A percentile compares a stretch with the other conserved stretches of the same genome.
Conservation (phyloP, 345 rosid species). For the Rhodamnia argentea region DNA sequence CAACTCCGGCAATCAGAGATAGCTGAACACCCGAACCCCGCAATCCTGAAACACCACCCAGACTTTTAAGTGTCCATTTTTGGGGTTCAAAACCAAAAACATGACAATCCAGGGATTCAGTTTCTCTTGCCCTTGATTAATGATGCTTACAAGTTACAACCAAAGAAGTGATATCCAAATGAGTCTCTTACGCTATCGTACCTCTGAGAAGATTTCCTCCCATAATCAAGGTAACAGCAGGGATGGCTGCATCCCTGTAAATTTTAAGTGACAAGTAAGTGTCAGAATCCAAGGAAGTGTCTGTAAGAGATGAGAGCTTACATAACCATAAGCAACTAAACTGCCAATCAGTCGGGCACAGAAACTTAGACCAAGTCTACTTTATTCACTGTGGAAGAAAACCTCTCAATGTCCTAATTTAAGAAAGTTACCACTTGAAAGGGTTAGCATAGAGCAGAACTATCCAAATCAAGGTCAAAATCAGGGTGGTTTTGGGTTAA, state of each 20-base stretch:
- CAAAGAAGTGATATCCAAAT: neutral
- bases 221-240: constrained; percentile 24
- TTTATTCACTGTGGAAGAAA: neutral
- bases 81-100: too few relatives aligned
- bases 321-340: neutral
- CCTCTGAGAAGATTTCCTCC: constrained; percentile 42
- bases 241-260: constrained; percentile 35
- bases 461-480: neutral
- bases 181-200: neutral
- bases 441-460: neutral
- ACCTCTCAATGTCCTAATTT: neutral
- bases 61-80: neutral
- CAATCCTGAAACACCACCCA: constrained; percentile 20
- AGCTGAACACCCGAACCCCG: constrained; percentile 11
- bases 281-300: neutral
- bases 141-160: neutral
- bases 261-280: neutral
- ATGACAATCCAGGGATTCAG: neutral
- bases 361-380: neutral
- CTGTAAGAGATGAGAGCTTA: neutral
- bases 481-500: neutral
- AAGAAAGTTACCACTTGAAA: neutral
- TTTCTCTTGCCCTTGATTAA: neutral
- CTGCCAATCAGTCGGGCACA: neutral
- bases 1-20: constrained; percentile 22